Evolutionary conservation across 352 stramenopile genomes (phyloP), one percentile per base, ranked within the genome.

Genomic region (Phytophthora niederhauseri): DNA sequence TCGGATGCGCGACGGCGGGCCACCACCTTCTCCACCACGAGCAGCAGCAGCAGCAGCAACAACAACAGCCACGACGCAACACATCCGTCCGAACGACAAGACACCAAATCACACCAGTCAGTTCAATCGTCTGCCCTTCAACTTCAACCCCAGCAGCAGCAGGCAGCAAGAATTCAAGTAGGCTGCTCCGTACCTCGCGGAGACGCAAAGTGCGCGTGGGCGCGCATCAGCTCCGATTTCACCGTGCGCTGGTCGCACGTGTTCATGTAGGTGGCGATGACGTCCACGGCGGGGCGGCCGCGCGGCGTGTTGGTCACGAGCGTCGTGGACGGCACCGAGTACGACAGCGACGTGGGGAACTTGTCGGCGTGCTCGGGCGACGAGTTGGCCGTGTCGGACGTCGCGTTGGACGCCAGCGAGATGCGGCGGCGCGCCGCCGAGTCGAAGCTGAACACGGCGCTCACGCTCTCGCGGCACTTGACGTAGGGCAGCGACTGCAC

Each of bases 181-280:
- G 59, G 49, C 38, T 68, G 64, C 52, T 57, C 65, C 65, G 60
- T 77, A 87, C 80, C 85, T 80, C 80, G 77, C n/a, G 85, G 82
- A n/a, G 85, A 92, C 1, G 81, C 68, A 64, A 92, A 91, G 55
- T 92, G 82, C 24, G 82, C 84, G 58, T 92, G 84, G 9, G 85
- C 82, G 24, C 85, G 87, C 75, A 95, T 78, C 7, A 93, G 76
- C 43, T 95, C 87, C 50, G 84, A 86, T 68, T 93, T 95, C 57
- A 91, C 69, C 1, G 82, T 85, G 36, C 89, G 89, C 41, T 78
- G 82, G 74, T 96, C 89, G 43, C 74, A 84, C 45, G 89, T 95
- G 80, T 96, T 96, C 89, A 96, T 96, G 77, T 96, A 96, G 2
- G 89, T 96, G 50, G 89, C 89, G 64, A 96, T 96, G 38, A 96